Conservation (phyloP, 2,329 filamentous ascomycete species). For the Cladosporium sphaerospermum region DNA sequence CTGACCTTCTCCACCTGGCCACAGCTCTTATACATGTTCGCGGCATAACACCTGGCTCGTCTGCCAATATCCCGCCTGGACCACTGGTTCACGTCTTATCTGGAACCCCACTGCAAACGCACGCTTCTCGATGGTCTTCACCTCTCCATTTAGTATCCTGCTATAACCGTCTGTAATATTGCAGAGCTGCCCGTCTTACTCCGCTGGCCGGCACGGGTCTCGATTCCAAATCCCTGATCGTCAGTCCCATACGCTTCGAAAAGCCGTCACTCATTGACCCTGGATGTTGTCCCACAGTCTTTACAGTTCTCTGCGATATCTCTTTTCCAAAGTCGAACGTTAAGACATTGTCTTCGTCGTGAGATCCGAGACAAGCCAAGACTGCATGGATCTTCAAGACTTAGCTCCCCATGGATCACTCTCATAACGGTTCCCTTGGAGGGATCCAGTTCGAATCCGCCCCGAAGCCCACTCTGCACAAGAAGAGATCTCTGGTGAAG, state of each 20-base stretch:
- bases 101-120: background rate
- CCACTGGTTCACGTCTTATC: conserved; percentile 1
- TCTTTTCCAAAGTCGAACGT: no score
- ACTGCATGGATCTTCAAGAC: conserved; percentile 23
- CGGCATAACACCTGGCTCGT: conserved; percentile 9
- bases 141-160: background rate
- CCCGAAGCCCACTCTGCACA: conserved; percentile 1
- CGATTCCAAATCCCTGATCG: background rate
- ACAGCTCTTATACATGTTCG: conserved; percentile 8
- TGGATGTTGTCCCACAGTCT: background rate
- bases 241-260: background rate
- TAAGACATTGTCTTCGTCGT: background rate
- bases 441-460: conserved; percentile 13
- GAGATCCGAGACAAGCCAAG: conserved; percentile 5
- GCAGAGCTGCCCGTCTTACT: conserved; percentile 8
- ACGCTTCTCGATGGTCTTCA: conserved; percentile 1
- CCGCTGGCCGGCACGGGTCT: conserved; percentile 4
- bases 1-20: conserved; percentile 2
- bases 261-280: conserved; percentile 3
- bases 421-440: conserved; percentile 17
- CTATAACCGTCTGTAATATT: conserved; percentile 8
- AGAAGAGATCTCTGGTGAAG: conserved; percentile 6
- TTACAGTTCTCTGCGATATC: background rate
- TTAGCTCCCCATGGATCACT: conserved; percentile 20
- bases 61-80: conserved; percentile 1